These are phyloP conservation scores for Taphrina populina DNA, from an alignment of 1,139 yeast species.

Conservation along the genomic window DNA sequence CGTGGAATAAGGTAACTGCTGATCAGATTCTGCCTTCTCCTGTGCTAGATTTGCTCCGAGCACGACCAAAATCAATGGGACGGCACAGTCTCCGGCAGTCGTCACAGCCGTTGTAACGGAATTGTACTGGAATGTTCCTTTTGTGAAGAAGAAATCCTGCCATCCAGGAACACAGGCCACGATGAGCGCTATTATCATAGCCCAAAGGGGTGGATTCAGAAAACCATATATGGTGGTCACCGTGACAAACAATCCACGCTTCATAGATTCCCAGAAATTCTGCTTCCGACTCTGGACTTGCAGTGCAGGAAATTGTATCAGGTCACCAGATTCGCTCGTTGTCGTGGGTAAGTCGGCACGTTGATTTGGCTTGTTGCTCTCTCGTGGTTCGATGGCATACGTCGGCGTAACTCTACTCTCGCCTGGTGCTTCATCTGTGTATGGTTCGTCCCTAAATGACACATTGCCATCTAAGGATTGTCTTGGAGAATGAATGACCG, in stretches of 20 bases:
- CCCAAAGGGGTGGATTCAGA: conserved; percentile 94
- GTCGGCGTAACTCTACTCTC: not conserved
- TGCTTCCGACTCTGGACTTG: conserved; percentile 9
- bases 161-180: conserved; percentile 79
- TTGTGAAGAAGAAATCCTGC: conserved; percentile 60
- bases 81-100: conserved; percentile 83
- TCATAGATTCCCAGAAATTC: not conserved
- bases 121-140: conserved; percentile 66
- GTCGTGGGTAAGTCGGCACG: not conserved
- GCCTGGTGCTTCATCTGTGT: not conserved
- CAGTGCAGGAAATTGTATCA: conserved; percentile 31
- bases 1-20: conserved; percentile 53
- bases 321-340: conserved; percentile 15
- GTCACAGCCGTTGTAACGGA: conserved; percentile 73
- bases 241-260: not conserved
- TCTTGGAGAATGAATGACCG: not conserved
- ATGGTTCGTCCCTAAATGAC: conserved; percentile 13
- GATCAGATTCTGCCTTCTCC: conserved; percentile 43
- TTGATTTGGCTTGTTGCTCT: not conserved
- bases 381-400: conserved; percentile 3
- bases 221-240: conserved; percentile 45
- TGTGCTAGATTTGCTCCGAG: conserved; percentile 57
- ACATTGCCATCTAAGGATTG: not conserved
- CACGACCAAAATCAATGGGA: conserved; percentile 69
- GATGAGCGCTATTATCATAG: conserved; percentile 78